Percentiles rank a stretch among this genome's conserved stretches.
Conservation (phyloP, 352 stramenopile species). For the Pythium plurisporium region DNA sequence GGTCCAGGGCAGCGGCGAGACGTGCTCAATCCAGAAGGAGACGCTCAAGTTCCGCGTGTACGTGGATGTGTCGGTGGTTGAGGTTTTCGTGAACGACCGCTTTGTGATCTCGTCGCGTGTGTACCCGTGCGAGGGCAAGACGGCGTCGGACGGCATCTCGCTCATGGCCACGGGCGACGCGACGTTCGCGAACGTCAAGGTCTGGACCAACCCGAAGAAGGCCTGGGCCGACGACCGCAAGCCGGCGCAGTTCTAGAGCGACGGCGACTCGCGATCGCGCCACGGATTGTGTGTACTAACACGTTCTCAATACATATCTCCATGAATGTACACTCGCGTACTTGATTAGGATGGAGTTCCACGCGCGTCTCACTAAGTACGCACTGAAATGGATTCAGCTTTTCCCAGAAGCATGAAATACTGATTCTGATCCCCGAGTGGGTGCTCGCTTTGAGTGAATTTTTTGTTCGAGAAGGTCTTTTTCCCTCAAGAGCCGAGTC, state of each 20-base stretch:
- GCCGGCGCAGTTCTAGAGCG: conserved; percentile 17
- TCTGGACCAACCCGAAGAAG: conserved; percentile 63
- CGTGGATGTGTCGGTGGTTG: conserved; percentile 63
- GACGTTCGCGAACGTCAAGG: conserved; percentile 57
- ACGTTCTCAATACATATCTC: too few relatives aligned
- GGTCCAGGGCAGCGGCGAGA: conserved; percentile 18
- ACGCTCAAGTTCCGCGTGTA: conserved; percentile 56
- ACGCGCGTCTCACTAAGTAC: too few relatives aligned
- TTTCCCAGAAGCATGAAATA: too few relatives aligned
- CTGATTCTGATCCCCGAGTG: too few relatives aligned
- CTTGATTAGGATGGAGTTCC: too few relatives aligned
- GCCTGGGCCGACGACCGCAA: conserved; percentile 46
- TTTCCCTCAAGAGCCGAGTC: not conserved
- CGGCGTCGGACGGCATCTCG: conserved; percentile 51
- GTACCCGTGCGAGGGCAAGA: conserved; percentile 51
- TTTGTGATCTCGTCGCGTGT: conserved; percentile 60
- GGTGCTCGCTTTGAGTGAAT: too few relatives aligned
- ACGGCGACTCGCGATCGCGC: too few relatives aligned
- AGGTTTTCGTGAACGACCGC: conserved; percentile 70
- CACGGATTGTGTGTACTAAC: too few relatives aligned
- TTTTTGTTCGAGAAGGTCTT: conserved; percentile 24
- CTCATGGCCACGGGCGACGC: conserved; percentile 35
- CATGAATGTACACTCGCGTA: too few relatives aligned
- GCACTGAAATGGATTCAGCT: too few relatives aligned
- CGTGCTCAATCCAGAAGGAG: conserved; percentile 39